Evolutionary conservation across 805 yeast genomes (phyloP), one percentile per base, ranked within the genome.

Genomic region (Yarrowia sp.): DNA sequence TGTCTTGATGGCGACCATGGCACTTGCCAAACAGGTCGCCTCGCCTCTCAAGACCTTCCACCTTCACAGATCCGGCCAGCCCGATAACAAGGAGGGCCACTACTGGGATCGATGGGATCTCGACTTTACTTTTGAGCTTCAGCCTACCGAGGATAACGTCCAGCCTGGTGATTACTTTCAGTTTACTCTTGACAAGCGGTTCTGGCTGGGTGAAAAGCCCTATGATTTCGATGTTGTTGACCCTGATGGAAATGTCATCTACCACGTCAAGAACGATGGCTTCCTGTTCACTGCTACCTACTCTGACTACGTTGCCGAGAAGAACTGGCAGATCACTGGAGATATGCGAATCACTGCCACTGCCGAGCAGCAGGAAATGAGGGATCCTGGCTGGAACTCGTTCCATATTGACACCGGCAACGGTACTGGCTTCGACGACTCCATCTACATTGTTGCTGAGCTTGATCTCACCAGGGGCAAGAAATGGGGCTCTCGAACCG

Each of bases 141-240:
- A 42, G 45, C 62, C 62, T 32, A 32, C 28, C 31, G 18, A 36
- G 18, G 62, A 55, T 14, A 15, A 53, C 28, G 45, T 55, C 18
- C 47, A 55, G 39, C 62, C 62, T 9, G 48, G 62, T 2, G 62
- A 55, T n/a, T 55, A 13, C 62, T 55, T 55, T n/a, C 45, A 42
- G 62, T 55, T 55, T 15, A 39, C 45, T 41, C 38, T 55, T 13
- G 48, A 41, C 48, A 41, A 39, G 17, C n/a, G 15, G 2, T 42
- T 55, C 39, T 55, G 48, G 62, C 39, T 55, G 15, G 48, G 48
- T 2, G 48, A 42, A 28, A 55, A 55, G 62, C 62, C 62, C 42
- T 55, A 28, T 11, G 62, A 55, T 10, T 55, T 55, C 13, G 62
- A 55, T 10, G 62, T 55, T 8, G 39, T 31, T n/a, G 62, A 55